Percentiles rank a stretch among this genome's conserved stretches.
Conservation (phyloP, 2,329 filamentous ascomycete genomes). For the Alternaria gaisen region DNA sequence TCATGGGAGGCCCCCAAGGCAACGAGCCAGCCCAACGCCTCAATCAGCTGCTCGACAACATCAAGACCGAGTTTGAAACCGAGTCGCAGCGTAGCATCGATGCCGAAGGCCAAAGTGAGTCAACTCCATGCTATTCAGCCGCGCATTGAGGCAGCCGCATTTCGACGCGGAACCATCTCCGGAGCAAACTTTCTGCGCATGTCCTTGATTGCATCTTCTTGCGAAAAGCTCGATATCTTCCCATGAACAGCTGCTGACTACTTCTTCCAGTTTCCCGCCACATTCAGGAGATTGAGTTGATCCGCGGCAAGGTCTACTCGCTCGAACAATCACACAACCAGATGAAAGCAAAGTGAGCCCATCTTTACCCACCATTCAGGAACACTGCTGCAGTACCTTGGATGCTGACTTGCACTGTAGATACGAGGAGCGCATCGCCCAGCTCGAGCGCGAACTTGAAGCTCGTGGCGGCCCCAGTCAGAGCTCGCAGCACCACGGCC, state of each 20-base stretch:
- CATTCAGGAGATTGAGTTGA: conserved; percentile 93
- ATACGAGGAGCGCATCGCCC: conserved; percentile 90
- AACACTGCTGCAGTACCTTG: neutral
- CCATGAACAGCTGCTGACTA: conserved; percentile 8
- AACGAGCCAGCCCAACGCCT: conserved; percentile 75
- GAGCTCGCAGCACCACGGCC: conserved; percentile 78
- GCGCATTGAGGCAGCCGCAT: neutral
- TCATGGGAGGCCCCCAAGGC: conserved; percentile 68
- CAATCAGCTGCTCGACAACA: conserved; percentile 89
- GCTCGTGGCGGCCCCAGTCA: conserved; percentile 71
- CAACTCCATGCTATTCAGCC: neutral
- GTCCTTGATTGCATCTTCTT: neutral
- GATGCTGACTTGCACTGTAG: conserved; percentile 59
- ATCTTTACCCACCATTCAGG: neutral
- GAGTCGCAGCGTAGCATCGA: conserved; percentile 83
- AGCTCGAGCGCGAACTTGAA: conserved; percentile 88
- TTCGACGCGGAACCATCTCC: neutral
- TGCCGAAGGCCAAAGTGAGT: conserved; percentile 93
- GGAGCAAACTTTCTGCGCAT: conserved; percentile 6
- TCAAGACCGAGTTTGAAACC: conserved; percentile 89
- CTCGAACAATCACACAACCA: conserved; percentile 89
- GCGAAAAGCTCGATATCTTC: neutral
- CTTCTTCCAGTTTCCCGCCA: conserved; percentile 71
- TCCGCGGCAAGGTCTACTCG: conserved; percentile 90
- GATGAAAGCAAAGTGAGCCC: conserved; percentile 86